These are phyloP conservation scores for Didymella arachidicola DNA, from an alignment of 2,329 filamentous ascomycete species.

Conservation along the genomic window DNA sequence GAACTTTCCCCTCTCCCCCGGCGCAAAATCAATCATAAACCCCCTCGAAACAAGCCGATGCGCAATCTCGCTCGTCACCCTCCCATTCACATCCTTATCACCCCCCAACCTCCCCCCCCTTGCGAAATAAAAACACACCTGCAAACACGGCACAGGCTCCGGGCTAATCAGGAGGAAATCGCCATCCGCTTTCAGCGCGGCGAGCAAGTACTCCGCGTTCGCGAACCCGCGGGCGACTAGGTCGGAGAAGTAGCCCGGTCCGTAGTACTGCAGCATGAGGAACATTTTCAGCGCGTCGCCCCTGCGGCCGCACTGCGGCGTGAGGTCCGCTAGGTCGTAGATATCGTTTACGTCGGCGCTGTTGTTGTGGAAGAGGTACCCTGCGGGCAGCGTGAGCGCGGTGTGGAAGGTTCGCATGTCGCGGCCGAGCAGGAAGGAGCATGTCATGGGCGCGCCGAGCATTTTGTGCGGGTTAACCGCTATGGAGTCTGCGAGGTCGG, in stretches of 20 bases:
- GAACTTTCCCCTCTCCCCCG: constrained; percentile 68
- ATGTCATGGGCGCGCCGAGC: constrained; percentile 89
- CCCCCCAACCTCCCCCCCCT: constrained; percentile 61
- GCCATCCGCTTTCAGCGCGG: constrained; percentile 60
- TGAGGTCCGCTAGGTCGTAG: constrained; percentile 91
- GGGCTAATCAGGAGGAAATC: constrained; percentile 76
- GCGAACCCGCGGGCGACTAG: constrained; percentile 73
- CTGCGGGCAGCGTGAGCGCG: constrained; percentile 86
- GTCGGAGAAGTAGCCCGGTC: constrained; percentile 72
- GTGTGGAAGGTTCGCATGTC: constrained; percentile 80
- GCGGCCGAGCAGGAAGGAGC: constrained; percentile 82
- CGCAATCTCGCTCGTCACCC: constrained; percentile 64
- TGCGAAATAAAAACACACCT: constrained; percentile 93
- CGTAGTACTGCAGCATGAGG: constrained; percentile 89
- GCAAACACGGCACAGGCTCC: constrained; percentile 79
- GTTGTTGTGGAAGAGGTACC: constrained; percentile 67
- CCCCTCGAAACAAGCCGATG: constrained; percentile 64
- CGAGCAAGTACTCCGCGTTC: constrained; percentile 73
- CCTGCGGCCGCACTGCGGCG: constrained; percentile 88
- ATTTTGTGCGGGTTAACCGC: constrained; percentile 97
- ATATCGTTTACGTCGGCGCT: constrained; percentile 57
- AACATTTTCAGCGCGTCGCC: constrained; percentile 89
- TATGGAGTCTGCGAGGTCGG: constrained; percentile 78
- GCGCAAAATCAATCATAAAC: constrained; percentile 75
- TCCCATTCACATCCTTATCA: constrained; percentile 60